These are phyloP conservation scores for Zygoascus flipseniorum DNA, from an alignment of 805 yeast genomes.

Conservation along the genomic window DNA sequence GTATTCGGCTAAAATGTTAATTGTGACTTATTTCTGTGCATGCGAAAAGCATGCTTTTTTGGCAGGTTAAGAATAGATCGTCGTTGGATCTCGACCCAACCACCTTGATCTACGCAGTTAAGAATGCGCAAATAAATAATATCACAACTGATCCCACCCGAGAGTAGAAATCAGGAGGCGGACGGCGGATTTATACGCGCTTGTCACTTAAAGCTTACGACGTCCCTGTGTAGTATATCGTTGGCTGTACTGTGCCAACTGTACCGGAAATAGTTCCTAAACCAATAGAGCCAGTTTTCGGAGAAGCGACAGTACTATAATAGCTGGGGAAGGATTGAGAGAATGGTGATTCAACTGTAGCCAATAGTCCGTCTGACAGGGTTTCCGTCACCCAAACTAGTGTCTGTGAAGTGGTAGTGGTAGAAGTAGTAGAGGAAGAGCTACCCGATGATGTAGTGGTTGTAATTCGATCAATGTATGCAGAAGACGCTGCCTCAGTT, in stretches of 20 bases:
- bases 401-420: conserved; percentile 11
- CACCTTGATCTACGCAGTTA: too few species aligned
- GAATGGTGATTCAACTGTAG: conserved; percentile 34
- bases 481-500: background rate
- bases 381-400: conserved; percentile 18
- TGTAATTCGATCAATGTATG: conserved; percentile 8
- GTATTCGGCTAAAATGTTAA: too few species aligned
- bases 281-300: conserved; percentile 64
- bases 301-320: conserved; percentile 35
- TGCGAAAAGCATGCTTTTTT: too few species aligned
- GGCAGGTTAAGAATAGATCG: too few species aligned
- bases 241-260: conserved; percentile 41
- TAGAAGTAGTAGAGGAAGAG: conserved; percentile 6
- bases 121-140: too few species aligned
- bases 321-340: conserved; percentile 34
- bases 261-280: conserved; percentile 62
- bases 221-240: too few species aligned
- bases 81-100: too few species aligned
- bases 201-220: background rate
- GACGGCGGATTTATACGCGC: too few species aligned
- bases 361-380: conserved; percentile 22
- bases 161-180: too few species aligned
- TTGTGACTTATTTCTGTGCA: too few species aligned
- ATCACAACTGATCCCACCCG: too few species aligned
- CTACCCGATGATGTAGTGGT: conserved; percentile 6